Base-by-base conservation (phyloP, 352 stramenopile genomes). In the Phytophthora capsici region DNA sequence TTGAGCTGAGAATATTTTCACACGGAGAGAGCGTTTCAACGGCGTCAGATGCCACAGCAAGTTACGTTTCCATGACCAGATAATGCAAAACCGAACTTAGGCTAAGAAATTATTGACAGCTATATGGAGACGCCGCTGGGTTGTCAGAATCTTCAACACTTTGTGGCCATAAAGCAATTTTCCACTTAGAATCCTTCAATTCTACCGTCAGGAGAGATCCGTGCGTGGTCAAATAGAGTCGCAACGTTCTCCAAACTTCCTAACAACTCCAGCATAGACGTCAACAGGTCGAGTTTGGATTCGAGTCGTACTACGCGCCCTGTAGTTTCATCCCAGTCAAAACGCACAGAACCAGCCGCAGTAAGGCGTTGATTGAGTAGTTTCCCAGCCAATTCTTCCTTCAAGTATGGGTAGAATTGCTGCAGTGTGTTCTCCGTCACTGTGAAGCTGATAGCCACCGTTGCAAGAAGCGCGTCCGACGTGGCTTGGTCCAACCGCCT, bases 361-460 rank as follows among this genome's bases (percentile, higher is more conserved):
- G 34, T 28, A 17, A 68, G 0, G 4, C 52, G 17, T 13, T 57
- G 51, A 45, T 57, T 41, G 23, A 69, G 16, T 37, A 69, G 26
- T 17, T 13, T 48, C 2, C 0, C 13, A 7, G 36, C 52, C 3
- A 62, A 10, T n/a, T 14, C 20, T 6, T 16, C 14, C 14, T 3
- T 17, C 23, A 62, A 4, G 22, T 69, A 37, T 3, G 44, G 61
- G 17, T 58, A 69, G 6, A 58, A 6, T 16, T 64, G 14, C 6
- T 26, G 28, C 28, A 69, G 22, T 6, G 53, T 69, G 28, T 53
- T 64, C 22, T 69, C 14, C 1, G 44, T 63, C 7, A 69, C 52
- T 4, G 52, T 63, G 45, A 59, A 23, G 28, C 37, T 54, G 12
- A 62, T 12, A 0, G 12, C 38, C 5, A 23, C 53, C 6, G 7